Evolutionary conservation across 108 stramenopile genomes (phyloP).

Genomic region (Pseudonitzschia delicatissima): DNA sequence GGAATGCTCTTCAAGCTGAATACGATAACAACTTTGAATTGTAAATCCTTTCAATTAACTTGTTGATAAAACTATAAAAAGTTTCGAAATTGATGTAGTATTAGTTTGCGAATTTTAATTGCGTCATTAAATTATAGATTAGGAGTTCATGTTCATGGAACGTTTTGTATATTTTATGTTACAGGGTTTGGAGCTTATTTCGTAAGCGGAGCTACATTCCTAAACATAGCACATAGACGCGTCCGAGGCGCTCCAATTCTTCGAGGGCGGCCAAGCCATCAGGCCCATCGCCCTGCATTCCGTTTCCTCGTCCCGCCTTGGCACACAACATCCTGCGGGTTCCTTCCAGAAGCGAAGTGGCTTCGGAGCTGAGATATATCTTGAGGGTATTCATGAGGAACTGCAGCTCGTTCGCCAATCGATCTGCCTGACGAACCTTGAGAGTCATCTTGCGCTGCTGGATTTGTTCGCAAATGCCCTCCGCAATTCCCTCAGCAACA

Average conservation of each 20-base stretch:
- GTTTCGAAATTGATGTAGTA: too few relatives aligned
- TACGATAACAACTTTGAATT: too few relatives aligned
- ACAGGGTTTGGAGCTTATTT: too few relatives aligned
- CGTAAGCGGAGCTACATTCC: too few relatives aligned
- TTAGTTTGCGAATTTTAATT: too few relatives aligned
- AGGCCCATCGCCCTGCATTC: slow-evolving; percentile 69
- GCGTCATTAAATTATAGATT: too few relatives aligned
- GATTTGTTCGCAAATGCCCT: slow-evolving; percentile 77
- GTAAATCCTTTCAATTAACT: too few relatives aligned
- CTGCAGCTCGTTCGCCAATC: slow-evolving; percentile 72
- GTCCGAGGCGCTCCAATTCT: slow-evolving; percentile 76
- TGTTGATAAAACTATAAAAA: too few relatives aligned
- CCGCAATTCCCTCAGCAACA: slow-evolving; percentile 81
- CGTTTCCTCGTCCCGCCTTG: slow-evolving; percentile 60
- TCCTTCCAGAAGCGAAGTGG: slow-evolving; percentile 45
- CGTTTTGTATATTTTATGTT: too few relatives aligned
- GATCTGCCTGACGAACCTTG: slow-evolving; percentile 68
- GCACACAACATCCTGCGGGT: slow-evolving; percentile 60
- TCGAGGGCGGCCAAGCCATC: slow-evolving; percentile 79
- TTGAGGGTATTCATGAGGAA: slow-evolving; percentile 75
- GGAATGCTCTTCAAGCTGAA: too few relatives aligned
- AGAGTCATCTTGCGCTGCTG: slow-evolving; percentile 53
- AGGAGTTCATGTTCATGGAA: too few relatives aligned
- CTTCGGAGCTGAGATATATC: slow-evolving; percentile 60
- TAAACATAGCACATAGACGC: slow-evolving; percentile 81